Base-by-base conservation (phyloP, 2,329 filamentous ascomycete genomes). In the Daldinia sp. region DNA sequence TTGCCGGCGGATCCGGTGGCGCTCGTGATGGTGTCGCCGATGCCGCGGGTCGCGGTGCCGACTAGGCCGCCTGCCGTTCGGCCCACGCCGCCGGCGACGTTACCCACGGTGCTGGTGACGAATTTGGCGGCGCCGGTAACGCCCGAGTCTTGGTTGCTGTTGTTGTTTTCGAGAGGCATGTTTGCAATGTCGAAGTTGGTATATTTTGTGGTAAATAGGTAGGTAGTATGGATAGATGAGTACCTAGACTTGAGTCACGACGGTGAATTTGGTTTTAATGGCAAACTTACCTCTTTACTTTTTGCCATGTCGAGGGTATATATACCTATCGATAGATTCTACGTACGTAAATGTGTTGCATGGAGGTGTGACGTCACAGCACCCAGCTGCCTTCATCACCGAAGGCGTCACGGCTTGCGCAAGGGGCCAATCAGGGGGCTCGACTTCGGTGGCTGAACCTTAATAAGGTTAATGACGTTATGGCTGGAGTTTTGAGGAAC, bases 1-100 rank as follows among this genome's bases (percentile, higher is more conserved):
- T 82, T 82, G 5, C 83, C 84, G 13, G 80, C 75, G 23, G 79
- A 82, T 0, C 84, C 84, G 1, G 83, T 82, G 2, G 81, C 79
- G 67, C 80, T 79, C 1, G 77, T 83, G 70, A 85, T 80, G 18
- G 83, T 85, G 72, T 85, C 78, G 33, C 82, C 81, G 6, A 85
- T 44, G 3, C 83, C 83, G 10, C 83, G 80, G 3, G 79, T 78
- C 2, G 81, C 82, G 6, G 84, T 82, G 41, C 83, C 77, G 1
- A 76, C 77, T 6, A 80, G 70, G 65, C 74, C 75, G 26, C 79
- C 79, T 6, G 75, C 74, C 2, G 77, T 79, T 6, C 77, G 71
- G 13, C 74, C 72, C 9, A 79, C 63, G 39, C 77, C 77, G 35
- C 77, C 77, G 18, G 72, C 76, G 1, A 70, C 63, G 63, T 78